A percentile compares a stretch with the other conserved stretches of the same genome.
phyloP scores from a whole-genome alignment of 2,329 filamentous ascomycete species.

The Bipolaris zeicola region DNA sequence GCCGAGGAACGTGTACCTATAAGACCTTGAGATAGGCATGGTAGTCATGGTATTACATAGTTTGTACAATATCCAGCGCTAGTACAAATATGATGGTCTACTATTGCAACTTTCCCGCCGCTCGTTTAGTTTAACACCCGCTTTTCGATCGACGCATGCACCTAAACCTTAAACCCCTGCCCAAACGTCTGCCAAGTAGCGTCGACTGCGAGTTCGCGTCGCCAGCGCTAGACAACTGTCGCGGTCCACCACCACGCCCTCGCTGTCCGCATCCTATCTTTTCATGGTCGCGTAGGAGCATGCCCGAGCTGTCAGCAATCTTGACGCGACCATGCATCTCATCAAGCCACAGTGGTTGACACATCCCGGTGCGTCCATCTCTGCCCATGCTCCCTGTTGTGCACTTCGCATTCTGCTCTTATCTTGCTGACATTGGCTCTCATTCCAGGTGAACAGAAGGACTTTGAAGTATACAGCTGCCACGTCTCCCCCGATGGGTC shows the following conservation, averaged over 20 bases:
- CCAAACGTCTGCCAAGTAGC: constrained; percentile 34
- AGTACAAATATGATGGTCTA: not conserved
- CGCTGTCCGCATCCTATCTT: not conserved
- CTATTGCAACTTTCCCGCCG: not conserved
- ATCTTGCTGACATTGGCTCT: constrained; percentile 23
- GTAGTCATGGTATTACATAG: not conserved
- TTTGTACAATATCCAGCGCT: not conserved
- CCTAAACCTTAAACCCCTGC: constrained; percentile 41
- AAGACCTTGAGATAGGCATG: not conserved
- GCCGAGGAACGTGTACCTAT: not conserved
- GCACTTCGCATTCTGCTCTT: not conserved
- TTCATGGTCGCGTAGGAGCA: constrained; percentile 38
- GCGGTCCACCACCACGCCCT: constrained; percentile 26
- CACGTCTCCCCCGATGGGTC: constrained; percentile 94
- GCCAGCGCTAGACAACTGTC: constrained; percentile 37
- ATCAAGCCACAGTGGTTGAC: constrained; percentile 96
- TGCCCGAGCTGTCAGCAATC: constrained; percentile 21
- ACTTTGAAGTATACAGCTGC: constrained; percentile 98
- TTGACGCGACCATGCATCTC: constrained; percentile 58
- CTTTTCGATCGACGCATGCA: constrained; percentile 37
- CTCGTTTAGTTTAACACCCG: constrained; percentile 14
- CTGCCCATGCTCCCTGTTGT: constrained; percentile 14
- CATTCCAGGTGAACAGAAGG: constrained; percentile 83
- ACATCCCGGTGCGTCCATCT: constrained; percentile 72
- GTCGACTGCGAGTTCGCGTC: constrained; percentile 40